Evolutionary conservation across 2,329 filamentous ascomycete genomes (phyloP).

Genomic region (Talaromyces amestolkiae): DNA sequence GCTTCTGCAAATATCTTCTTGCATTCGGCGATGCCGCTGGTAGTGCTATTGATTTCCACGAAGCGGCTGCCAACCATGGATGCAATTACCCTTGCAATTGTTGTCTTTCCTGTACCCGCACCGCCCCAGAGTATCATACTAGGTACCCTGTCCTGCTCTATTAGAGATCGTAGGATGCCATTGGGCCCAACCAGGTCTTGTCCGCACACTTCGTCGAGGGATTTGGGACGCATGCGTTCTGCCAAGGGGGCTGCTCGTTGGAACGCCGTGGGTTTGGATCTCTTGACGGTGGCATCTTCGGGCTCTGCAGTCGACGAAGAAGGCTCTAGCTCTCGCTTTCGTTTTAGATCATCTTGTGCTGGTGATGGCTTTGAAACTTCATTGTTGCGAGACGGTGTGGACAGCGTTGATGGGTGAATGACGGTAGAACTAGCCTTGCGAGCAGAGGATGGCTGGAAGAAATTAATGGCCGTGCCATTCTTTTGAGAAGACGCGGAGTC

Average conservation of each 20-base stretch:
- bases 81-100: slow-evolving; percentile 88
- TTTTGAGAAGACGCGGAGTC: slow-evolving; percentile 36
- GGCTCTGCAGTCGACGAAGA: slow-evolving; percentile 25
- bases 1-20: slow-evolving; percentile 90
- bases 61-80: slow-evolving; percentile 79
- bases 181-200: slow-evolving; percentile 84
- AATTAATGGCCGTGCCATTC: slow-evolving; percentile 46
- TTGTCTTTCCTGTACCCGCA: slow-evolving; percentile 52
- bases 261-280: slow-evolving; percentile 61
- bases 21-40: slow-evolving; percentile 80
- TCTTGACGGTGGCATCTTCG: slow-evolving; percentile 55
- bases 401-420: slow-evolving; percentile 26
- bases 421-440: slow-evolving; percentile 36
- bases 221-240: slow-evolving; percentile 86
- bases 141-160: slow-evolving; percentile 80
- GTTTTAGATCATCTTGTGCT: slow-evolving; percentile 25
- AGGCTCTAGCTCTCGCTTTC: slow-evolving; percentile 24
- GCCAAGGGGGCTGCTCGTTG: slow-evolving; percentile 77
- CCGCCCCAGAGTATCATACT: slow-evolving; percentile 85
- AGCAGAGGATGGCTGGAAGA: slow-evolving; percentile 55
- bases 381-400: slow-evolving; percentile 29
- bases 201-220: slow-evolving; percentile 80
- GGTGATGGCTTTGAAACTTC: slow-evolving; percentile 30
- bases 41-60: slow-evolving; percentile 93
- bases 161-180: slow-evolving; percentile 81